Base-by-base conservation (phyloP, 257 asterid genomes). In the Solanum appendiculatum region DNA sequence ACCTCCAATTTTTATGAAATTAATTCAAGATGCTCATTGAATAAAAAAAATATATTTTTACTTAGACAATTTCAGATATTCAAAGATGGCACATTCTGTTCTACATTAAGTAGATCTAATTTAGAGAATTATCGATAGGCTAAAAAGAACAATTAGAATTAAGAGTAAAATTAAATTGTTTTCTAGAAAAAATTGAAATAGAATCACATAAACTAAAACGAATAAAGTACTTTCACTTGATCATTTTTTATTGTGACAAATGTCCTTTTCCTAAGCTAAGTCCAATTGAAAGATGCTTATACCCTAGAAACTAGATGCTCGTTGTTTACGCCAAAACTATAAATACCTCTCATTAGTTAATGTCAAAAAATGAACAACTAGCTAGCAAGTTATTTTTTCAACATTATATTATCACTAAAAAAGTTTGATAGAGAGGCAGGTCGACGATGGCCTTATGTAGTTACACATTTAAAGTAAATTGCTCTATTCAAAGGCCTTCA, bases 401-500 rank as follows among this genome's bases (percentile, higher is more conserved):
- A 42, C 14, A 77, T n/a, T 23, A 77, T 40, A 77, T n/a, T 23
- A 77, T 40, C 10, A 27, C 39, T 78, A 15, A 27, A 51, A 78
- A 58, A 46, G 64, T 7, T 64, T 44, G 9, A 15, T 42, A 15
- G 21, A n/a, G 56, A 74, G 6, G 20, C 54, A 70, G 25, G 13
- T 8, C 34, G 3, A n/a, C 21, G 0, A 78, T 78, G 84, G 64
- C 64, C 23, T 25, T 78, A 25, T 27, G 88, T 86, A 63, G 86
- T 87, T 63, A 75, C 29, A 51, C 86, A 33, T 25, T 83, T 54
- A 85, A 72, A 64, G 15, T 85, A 88, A 86, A 37, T 81, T 88
- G 87, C 84, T 82, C 75, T 85, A 9, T 42, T 3, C 86, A 86
- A 9, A 87, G 86, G 39, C 85, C 89, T 63, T 89, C 90, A 14